These are phyloP conservation scores for Sparassis latifolia DNA, from an alignment of 1,284 basidiomycete species.

Conservation along the genomic window DNA sequence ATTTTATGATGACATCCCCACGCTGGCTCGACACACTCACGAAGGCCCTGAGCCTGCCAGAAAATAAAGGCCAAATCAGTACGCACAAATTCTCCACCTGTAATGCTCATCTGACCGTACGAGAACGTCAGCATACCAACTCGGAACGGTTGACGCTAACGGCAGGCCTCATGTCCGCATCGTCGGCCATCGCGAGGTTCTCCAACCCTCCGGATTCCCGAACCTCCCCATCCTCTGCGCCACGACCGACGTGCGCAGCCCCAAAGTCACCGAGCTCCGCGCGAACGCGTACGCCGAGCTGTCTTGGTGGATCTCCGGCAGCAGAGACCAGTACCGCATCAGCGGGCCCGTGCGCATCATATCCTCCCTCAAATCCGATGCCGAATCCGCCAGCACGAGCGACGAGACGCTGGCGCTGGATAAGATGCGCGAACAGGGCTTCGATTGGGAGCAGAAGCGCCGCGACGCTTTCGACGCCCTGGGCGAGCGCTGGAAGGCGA, in stretches of 20 bases:
- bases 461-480: constrained; percentile 45
- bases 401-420: constrained; percentile 23
- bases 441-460: constrained; percentile 61
- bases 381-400: background rate
- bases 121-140: constrained; percentile 25
- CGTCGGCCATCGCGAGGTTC: constrained; percentile 49
- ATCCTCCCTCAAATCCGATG: constrained; percentile 4
- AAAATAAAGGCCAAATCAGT: constrained; percentile 34
- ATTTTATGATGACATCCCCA: constrained; percentile 20
- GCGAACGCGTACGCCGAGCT: constrained; percentile 39
- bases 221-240: constrained; percentile 50
- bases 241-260: constrained; percentile 41
- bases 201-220: constrained; percentile 34
- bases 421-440: constrained; percentile 32
- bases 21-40: constrained; percentile 47
- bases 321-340: constrained; percentile 55
- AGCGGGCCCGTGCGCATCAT: constrained; percentile 40
- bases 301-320: constrained; percentile 52
- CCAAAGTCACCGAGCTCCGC: constrained; percentile 49
- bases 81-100: background rate
- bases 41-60: constrained; percentile 33
- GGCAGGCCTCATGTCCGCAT: constrained; percentile 51
- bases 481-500: constrained; percentile 51
- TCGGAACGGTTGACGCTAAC: constrained; percentile 46
- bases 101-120: background rate